A percentile compares a stretch with the other conserved stretches of the same genome.
Evolutionary conservation across 805 yeast species (phyloP).

Genomic region (Blastobotrys chiropterorum): DNA sequence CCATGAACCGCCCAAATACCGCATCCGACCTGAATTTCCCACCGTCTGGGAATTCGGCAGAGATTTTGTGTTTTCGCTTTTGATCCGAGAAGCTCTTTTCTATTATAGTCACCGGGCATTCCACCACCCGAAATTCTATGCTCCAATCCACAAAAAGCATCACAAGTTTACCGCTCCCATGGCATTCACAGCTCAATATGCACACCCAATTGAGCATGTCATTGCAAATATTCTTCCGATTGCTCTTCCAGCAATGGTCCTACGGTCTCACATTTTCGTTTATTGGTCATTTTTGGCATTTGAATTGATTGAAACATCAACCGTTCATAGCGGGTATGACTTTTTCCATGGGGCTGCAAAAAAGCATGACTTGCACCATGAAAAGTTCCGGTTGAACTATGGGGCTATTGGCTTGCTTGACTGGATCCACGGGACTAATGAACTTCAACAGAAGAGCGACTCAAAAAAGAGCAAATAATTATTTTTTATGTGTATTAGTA

Average conservation of each 20-base stretch:
- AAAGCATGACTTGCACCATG: constrained; percentile 19
- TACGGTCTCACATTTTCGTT: constrained; percentile 11
- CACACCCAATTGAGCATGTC: constrained; percentile 11
- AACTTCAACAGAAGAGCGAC: background rate
- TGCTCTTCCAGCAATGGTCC: constrained; percentile 11
- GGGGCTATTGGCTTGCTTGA: constrained; percentile 18
- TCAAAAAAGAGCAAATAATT: too few species aligned
- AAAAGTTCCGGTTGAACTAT: constrained; percentile 16
- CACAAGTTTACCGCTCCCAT: constrained; percentile 14
- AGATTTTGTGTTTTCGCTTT: constrained; percentile 5
- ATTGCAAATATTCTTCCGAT: constrained; percentile 20
- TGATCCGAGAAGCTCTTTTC: constrained; percentile 12
- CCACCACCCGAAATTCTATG: constrained; percentile 7
- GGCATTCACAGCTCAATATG: constrained; percentile 12
- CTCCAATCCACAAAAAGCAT: constrained; percentile 10
- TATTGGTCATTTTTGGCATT: constrained; percentile 15
- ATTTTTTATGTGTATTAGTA: too few species aligned
- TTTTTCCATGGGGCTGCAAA: constrained; percentile 13
- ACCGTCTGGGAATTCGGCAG: constrained; percentile 1
- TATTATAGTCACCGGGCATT: constrained; percentile 10
- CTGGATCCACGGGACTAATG: constrained; percentile 17
- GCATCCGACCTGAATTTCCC: too few species aligned
- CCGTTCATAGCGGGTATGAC: constrained; percentile 19
- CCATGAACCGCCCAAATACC: background rate
- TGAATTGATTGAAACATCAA: constrained; percentile 14